Evolutionary conservation across 305 asterid species (phyloP), one percentile per base, ranked within the genome.

Genomic region (Salvia sclarea): DNA sequence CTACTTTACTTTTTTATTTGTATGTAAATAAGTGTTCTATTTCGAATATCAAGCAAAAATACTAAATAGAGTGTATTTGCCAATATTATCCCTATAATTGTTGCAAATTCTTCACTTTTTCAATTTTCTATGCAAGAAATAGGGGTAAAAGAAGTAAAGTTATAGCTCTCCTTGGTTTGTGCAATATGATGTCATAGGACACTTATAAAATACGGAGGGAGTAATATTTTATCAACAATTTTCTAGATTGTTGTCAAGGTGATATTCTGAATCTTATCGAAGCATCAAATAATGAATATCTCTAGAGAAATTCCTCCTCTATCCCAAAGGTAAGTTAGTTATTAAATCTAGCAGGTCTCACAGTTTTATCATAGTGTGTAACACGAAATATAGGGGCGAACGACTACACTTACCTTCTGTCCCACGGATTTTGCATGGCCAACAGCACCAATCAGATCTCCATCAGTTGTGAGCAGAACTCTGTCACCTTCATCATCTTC

Each of bases 401-500:
- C 30, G 57, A 61, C 41, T 28, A 4, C 18, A 20, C 66, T 47
- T 70, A 94, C 97, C 96, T 94, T 94, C 69, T 70, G 86, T 64
- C 96, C 96, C 1, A 68, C 73, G 37, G 92, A 81, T 85, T 88
- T 86, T 49, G 97, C 92, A 68, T 89, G 86, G 87, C 61, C 76
- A 70, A 86, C 95, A 66, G 99, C 99, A 85, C 88, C 82, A 73
- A 76, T 64, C 74, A 94, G 91, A 79, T 94, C 99, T 58, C 84
- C 80, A 64, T 94, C 96, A 10, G 89, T 80, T 38, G 89, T 82
- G 58, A 94, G 99, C 77, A 94, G 77, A 66, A 94, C 98, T 79
- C 78, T 89, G 76, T 94, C 98, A 13, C 96, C 96, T 82, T 94
- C 99, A 41, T 94, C 99, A 50, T 94, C 97, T 81, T 89, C 99